Evolutionary conservation across 345 rosid genomes (phyloP), one percentile per base, ranked within the genome.

Genomic region (Boechera divaricarpa): DNA sequence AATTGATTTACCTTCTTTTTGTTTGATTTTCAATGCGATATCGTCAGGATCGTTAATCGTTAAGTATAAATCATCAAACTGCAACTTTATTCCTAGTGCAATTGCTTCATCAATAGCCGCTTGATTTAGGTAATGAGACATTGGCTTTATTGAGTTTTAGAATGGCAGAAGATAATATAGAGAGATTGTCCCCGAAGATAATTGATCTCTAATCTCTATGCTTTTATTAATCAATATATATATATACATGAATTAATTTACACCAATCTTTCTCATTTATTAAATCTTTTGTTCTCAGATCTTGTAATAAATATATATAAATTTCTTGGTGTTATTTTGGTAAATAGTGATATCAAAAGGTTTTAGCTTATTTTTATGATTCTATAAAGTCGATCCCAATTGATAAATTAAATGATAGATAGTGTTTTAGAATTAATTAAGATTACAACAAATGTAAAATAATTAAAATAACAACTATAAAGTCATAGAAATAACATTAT

Each of bases 51-150:
- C 51, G 7, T 47, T 6, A 47, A 15, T 47, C 51, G 21, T 47
- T 15, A 47, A 0, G 55, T 51, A 51, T 18, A 51, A 18, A 21
- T 51, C 28, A 51, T 51, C 55, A 18, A 51, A 51, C 26, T 51
- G 11, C 55, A 51, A 51, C 18, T 51, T 5, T 7, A 49, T 6
- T 7, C 54, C 54, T 49, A 51, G 7, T 51, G 55, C 55, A 3
- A 51, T 51, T 18, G 28, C 55, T 51, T 51, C 55, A 51, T 51
- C 55, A 51, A 18, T 51, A 28, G 55, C 55, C 5, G 28, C 55
- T 28, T 18, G 55, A 51, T 18, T 21, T 51, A 18, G 11, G 28
- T 28, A 21, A 7, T 51, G 55, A 51, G 55, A 18, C 55, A 51
- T 51, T 18, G 26, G 28, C 3, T 51, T 16, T 51, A 10, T 7